Evolutionary conservation across 140 eudicot species (phyloP), one percentile per base, ranked within the genome.

Genomic region (Senecio squalidus): DNA sequence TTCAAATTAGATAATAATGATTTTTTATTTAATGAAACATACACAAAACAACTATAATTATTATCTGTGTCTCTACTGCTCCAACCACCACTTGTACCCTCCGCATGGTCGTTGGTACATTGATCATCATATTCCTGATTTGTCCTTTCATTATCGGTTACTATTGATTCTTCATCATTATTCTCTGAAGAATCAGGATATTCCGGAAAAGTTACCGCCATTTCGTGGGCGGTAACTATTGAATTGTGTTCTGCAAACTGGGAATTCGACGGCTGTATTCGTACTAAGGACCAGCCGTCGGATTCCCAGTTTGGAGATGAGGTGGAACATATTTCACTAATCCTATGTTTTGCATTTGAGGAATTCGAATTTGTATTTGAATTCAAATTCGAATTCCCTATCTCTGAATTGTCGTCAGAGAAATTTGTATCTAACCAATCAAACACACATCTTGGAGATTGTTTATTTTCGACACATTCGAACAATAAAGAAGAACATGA

Each of bases 401-500:
- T 17, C 7, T 48, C 69, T 10, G 60, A 63, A 11, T 43, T 1
- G 18, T 20, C 39, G 6, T 80, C 86, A 2, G 75, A 64, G 25
- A 70, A 73, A 49, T 62, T 66, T 1, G 65, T 44, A 21, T 57
- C 58, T 0, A 65, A 20, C 78, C 86, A 78, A 66, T 88, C 94
- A n/a, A 88, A 60, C 20, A 78, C 84, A 15, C 89, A 75, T 49
- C 87, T 70, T 1, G 96, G 96, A 0, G 96, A 83, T 61, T 55
- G 50, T 20, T 80, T 62, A 61, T 5, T 49, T 1, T 48, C 69
- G 6, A 5, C 18, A 14, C 9, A 38, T 4, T 29, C 25, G 6
- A 48, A 20, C 4, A 74, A 11, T 14, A 44, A 70, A 6, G 43
- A 3, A n/a, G 77, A 3, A 18, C 70, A 61, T 0, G 59, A 9